These are phyloP conservation scores for Turnera subulata DNA, from an alignment of 345 rosid genomes.

Conservation along the genomic window DNA sequence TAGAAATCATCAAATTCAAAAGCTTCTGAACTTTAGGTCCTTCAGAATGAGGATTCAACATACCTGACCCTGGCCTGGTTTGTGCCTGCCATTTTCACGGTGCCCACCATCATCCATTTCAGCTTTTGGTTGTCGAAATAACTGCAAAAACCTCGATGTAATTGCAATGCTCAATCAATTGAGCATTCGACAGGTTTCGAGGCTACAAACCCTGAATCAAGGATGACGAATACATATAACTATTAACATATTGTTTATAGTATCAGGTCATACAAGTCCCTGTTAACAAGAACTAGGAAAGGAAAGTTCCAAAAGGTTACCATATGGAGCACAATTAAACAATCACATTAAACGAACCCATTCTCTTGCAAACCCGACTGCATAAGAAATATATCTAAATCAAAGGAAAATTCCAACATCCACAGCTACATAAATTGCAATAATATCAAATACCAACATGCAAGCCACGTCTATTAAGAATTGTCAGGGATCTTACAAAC, in stretches of 20 bases:
- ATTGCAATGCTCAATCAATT: conserved; percentile 17
- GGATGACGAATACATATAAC: not conserved
- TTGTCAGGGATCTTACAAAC: too few species aligned
- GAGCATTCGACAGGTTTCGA: conserved; percentile 11
- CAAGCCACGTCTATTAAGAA: too few species aligned
- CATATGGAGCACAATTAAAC: not conserved
- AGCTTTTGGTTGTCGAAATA: conserved; percentile 12
- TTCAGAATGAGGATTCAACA: too few species aligned
- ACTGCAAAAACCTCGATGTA: conserved; percentile 8
- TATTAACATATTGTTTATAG: not conserved
- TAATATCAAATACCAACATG: too few species aligned
- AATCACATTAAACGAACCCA: not conserved
- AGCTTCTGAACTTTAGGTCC: too few species aligned
- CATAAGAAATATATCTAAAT: not conserved
- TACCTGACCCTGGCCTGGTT: conserved; percentile 93
- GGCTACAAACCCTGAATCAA: conserved; percentile 17
- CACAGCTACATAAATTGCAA: too few species aligned
- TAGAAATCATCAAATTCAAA: too few species aligned
- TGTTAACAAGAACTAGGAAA: not conserved
- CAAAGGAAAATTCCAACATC: too few species aligned
- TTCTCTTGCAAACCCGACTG: conserved; percentile 2
- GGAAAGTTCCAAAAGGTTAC: conserved; percentile 4
- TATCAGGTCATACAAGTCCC: not conserved
- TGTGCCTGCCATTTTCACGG: conserved; percentile 87
- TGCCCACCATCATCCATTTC: conserved; percentile 92